These are phyloP conservation scores for Xanthoparmelia taractica DNA, from an alignment of 495 filamentous ascomycete species.

Conservation along the genomic window DNA sequence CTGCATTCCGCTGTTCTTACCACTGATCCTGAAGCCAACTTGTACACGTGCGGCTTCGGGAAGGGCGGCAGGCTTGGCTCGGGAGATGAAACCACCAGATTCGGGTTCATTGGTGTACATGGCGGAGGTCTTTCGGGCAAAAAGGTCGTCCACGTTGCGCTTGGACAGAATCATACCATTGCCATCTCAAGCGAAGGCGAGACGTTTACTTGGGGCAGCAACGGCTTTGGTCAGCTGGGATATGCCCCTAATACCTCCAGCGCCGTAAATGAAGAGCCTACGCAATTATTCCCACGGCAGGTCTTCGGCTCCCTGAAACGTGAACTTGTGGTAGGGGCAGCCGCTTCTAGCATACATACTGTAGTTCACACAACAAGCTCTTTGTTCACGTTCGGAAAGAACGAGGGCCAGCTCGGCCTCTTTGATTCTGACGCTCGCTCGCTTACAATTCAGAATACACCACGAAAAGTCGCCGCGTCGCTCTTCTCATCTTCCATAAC, in stretches of 20 bases:
- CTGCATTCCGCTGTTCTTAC: slow-evolving; percentile 87
- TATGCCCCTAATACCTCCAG: slow-evolving; percentile 49
- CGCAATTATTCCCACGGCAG: slow-evolving; percentile 73
- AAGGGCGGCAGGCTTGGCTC: slow-evolving; percentile 84
- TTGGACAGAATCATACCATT: slow-evolving; percentile 87
- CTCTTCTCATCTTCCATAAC: slow-evolving; percentile 70
- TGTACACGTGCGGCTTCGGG: slow-evolving; percentile 89
- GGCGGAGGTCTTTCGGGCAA: slow-evolving; percentile 61
- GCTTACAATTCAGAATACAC: slow-evolving; percentile 69
- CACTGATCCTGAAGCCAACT: slow-evolving; percentile 80
- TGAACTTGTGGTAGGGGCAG: slow-evolving; percentile 70
- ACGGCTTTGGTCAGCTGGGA: slow-evolving; percentile 78
- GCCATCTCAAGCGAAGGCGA: slow-evolving; percentile 74
- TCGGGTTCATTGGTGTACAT: slow-evolving; percentile 73
- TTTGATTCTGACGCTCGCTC: slow-evolving; percentile 92
- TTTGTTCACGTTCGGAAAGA: slow-evolving; percentile 91
- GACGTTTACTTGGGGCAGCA: slow-evolving; percentile 88
- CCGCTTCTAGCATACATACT: slow-evolving; percentile 88
- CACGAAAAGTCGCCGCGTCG: slow-evolving; percentile 79
- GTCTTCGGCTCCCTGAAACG: slow-evolving; percentile 86
- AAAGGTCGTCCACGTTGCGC: slow-evolving; percentile 60
- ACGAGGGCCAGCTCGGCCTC: slow-evolving; percentile 87
- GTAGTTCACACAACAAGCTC: slow-evolving; percentile 75
- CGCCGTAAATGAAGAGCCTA: slow-evolving; percentile 45
- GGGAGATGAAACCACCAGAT: slow-evolving; percentile 81